Evolutionary conservation across 2,329 filamentous ascomycete species (phyloP).

Genomic region (Paracamarosporium sp.): DNA sequence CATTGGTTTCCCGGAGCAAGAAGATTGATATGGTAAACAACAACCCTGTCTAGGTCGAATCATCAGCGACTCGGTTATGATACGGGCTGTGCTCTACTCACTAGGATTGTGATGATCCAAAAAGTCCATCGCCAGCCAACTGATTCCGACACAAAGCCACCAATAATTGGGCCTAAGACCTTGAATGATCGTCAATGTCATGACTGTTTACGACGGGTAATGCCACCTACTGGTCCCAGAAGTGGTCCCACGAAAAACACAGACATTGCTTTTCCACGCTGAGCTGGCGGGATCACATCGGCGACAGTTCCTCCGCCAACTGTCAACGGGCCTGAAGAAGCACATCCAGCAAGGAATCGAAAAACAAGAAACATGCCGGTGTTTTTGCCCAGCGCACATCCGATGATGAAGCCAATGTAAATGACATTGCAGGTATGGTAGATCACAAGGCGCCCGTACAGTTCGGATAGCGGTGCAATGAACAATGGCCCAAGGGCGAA

Average conservation of each 20-base stretch:
- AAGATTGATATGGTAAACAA: neutral
- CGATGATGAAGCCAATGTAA: constrained; percentile 30
- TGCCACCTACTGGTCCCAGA: constrained; percentile 50
- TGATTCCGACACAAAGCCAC: constrained; percentile 54
- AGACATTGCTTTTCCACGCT: constrained; percentile 58
- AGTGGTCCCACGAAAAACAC: constrained; percentile 58
- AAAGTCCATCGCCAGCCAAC: constrained; percentile 58
- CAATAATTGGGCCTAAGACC: constrained; percentile 43
- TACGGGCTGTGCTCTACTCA: neutral
- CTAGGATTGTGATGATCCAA: constrained; percentile 49
- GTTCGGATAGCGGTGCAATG: constrained; percentile 43
- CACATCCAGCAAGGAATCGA: constrained; percentile 30
- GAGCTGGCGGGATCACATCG: constrained; percentile 57
- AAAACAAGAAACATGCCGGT: constrained; percentile 30
- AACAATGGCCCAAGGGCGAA: constrained; percentile 32
- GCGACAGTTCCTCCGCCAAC: constrained; percentile 60
- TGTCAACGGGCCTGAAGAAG: constrained; percentile 38
- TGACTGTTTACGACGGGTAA: neutral
- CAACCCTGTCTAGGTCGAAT: neutral
- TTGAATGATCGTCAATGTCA: neutral
- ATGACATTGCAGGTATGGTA: constrained; percentile 29
- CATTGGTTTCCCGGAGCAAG: constrained; percentile 75
- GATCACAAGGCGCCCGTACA: constrained; percentile 45
- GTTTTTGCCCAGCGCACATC: constrained; percentile 27
- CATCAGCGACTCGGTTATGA: neutral